Evolutionary conservation across 495 filamentous ascomycete species (phyloP).

Genomic region (Cercophora sp.): DNA sequence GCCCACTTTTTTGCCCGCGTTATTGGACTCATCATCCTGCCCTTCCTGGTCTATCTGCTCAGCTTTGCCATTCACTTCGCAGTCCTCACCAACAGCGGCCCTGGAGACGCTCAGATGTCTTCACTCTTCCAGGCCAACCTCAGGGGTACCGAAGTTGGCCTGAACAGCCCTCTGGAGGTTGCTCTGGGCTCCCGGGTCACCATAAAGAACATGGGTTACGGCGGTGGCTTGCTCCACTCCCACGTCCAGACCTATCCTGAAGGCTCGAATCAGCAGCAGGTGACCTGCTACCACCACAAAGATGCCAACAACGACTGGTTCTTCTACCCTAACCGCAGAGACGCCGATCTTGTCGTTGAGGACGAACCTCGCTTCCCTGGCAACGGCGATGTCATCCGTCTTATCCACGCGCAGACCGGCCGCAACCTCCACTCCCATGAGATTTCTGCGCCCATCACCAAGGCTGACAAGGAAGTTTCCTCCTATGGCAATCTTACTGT

Average conservation of each 20-base stretch:
- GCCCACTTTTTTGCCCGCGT: conserved; percentile 77
- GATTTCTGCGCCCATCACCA: conserved; percentile 82
- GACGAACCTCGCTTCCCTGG: conserved; percentile 67
- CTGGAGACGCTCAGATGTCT: conserved; percentile 98
- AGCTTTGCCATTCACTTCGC: conserved; percentile 93
- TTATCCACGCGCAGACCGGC: conserved; percentile 93
- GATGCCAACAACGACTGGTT: conserved; percentile 99
- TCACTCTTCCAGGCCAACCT: conserved; percentile 98
- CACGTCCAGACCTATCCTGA: conserved; percentile 95
- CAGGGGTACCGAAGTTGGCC: conserved; percentile 85
- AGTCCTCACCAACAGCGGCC: conserved; percentile 88
- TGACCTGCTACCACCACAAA: conserved; percentile 99
- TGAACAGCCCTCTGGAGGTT: conserved; percentile 88
- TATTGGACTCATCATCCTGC: conserved; percentile 82
- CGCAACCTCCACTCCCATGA: conserved; percentile 94
- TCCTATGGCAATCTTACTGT: conserved; percentile 95
- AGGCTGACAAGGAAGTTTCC: conserved; percentile 87
- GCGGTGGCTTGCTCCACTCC: conserved; percentile 93
- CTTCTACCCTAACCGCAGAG: conserved; percentile 84
- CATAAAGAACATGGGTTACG: conserved; percentile 98
- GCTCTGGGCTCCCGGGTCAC: conserved; percentile 86
- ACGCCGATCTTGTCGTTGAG: conserved; percentile 68
- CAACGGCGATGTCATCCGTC: conserved; percentile 73
- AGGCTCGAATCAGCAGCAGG: conserved; percentile 89
- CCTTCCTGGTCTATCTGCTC: conserved; percentile 83